A percentile compares a stretch with the other conserved stretches of the same genome.
These are phyloP conservation scores for Diplogelasinospora grovesii DNA, from an alignment of 495 filamentous ascomycete species.

Conservation along the genomic window DNA sequence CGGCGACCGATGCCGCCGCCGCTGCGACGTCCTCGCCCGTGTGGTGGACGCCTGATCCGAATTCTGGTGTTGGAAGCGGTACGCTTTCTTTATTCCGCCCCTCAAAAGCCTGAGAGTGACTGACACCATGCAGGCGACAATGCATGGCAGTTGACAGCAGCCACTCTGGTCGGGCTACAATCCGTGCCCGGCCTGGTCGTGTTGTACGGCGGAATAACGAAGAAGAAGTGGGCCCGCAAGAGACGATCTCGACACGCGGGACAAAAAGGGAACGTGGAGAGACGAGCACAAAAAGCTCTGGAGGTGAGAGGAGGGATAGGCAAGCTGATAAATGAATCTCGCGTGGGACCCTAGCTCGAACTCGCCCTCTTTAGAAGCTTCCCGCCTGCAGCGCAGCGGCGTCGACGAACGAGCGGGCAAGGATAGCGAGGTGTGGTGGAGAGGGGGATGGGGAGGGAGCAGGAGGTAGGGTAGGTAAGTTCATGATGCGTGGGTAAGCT, in stretches of 20 bases:
- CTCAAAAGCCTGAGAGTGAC: neutral
- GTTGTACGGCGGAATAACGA: constrained; percentile 49
- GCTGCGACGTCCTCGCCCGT: neutral
- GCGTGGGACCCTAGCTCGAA: no score
- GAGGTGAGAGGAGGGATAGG: constrained; percentile 27
- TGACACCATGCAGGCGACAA: constrained; percentile 37
- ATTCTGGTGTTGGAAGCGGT: constrained; percentile 6
- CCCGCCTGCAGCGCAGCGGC: no score
- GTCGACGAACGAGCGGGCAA: no score
- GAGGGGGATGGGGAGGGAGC: no score
- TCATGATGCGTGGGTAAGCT: no score
- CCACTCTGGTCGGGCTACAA: constrained; percentile 47
- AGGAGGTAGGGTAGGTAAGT: no score
- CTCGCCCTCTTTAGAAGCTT: no score
- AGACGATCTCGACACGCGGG: neutral
- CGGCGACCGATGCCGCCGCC: neutral
- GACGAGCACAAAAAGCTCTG: neutral
- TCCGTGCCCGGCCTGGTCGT: constrained; percentile 50
- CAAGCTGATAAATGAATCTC: no score
- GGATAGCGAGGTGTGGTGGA: no score
- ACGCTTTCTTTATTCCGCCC: neutral
- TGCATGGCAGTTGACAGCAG: constrained; percentile 53
- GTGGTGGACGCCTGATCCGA: constrained; percentile 9
- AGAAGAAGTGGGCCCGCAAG: constrained; percentile 46
- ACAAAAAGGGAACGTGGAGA: no score